These are phyloP conservation scores for Teunomyces stri DNA, from an alignment of 805 yeast genomes.

Conservation along the genomic window DNA sequence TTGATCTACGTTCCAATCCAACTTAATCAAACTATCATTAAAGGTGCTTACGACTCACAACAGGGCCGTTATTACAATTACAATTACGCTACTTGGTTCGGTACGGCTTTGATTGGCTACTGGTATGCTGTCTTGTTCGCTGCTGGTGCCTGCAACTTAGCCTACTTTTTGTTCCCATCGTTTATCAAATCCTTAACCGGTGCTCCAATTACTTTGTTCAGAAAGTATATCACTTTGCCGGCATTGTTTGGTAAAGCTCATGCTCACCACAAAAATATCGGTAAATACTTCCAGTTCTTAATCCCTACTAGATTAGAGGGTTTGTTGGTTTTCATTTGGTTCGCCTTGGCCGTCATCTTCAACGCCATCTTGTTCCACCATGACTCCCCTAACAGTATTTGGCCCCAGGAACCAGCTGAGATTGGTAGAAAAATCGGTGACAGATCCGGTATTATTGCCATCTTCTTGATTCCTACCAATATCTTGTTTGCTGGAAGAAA, in stretches of 20 bases:
- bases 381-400: slow-evolving; percentile 22
- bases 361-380: slow-evolving; percentile 24
- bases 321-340: slow-evolving; percentile 40
- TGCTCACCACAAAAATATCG: slow-evolving; percentile 11
- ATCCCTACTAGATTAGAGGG: slow-evolving; percentile 55
- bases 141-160: slow-evolving; percentile 31
- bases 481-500: slow-evolving; percentile 58
- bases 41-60: slow-evolving; percentile 25
- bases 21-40: slow-evolving; percentile 21
- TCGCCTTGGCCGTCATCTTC: slow-evolving; percentile 30
- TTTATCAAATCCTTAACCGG: slow-evolving; percentile 27
- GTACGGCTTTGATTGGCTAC: slow-evolving; percentile 28
- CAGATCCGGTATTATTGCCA: slow-evolving; percentile 50
- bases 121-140: slow-evolving; percentile 29
- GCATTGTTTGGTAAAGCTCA: slow-evolving; percentile 31
- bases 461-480: slow-evolving; percentile 55
- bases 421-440: slow-evolving; percentile 48
- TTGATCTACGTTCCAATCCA: slow-evolving; percentile 34
- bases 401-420: slow-evolving; percentile 24
- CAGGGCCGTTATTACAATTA: slow-evolving; percentile 28
- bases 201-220: slow-evolving; percentile 15
- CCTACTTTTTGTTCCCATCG: slow-evolving; percentile 20
- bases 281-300: slow-evolving; percentile 18
- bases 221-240: slow-evolving; percentile 31
- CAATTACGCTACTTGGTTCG: slow-evolving; percentile 40